phyloP scores from a whole-genome alignment of 2,329 filamentous ascomycete genomes.

The Calycina marina region DNA sequence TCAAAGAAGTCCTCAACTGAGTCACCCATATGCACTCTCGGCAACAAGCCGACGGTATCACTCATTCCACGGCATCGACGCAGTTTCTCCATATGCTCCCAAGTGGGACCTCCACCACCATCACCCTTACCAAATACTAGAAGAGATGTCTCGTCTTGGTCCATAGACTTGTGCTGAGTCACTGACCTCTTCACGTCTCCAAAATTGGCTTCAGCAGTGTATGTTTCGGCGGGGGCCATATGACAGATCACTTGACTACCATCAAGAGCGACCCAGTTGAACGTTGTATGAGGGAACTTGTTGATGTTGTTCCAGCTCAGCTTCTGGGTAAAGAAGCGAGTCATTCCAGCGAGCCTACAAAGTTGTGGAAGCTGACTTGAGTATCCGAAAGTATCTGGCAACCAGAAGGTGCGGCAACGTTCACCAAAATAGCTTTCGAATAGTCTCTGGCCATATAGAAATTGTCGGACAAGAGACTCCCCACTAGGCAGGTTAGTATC shows the following conservation, averaged over 20 bases:
- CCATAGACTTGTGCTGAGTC: conserved; percentile 86
- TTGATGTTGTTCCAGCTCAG: conserved; percentile 99
- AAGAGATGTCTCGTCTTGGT: conserved; percentile 79
- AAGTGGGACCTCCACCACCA: conserved; percentile 88
- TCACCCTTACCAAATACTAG: conserved; percentile 95
- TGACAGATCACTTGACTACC: conserved; percentile 95
- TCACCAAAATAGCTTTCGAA: conserved; percentile 88
- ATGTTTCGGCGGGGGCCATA: conserved; percentile 92
- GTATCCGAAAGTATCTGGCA: conserved; percentile 97
- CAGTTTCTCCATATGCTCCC: conserved; percentile 87
- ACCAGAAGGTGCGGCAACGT: conserved; percentile 85
- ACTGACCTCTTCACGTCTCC: conserved; percentile 85
- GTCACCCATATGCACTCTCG: conserved; percentile 74
- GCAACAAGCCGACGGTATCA: conserved; percentile 71
- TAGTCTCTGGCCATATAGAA: conserved; percentile 87
- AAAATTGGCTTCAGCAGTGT: conserved; percentile 88
- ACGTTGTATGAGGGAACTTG: conserved; percentile 95
- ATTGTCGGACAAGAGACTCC: conserved; percentile 86
- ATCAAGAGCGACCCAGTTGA: conserved; percentile 95
- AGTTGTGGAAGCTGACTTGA: conserved; percentile 89
- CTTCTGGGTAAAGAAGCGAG: conserved; percentile 93
- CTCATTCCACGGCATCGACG: conserved; percentile 81
- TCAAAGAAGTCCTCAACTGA: conserved; percentile 94
- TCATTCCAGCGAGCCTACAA: conserved; percentile 90
- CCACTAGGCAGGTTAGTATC: conserved; percentile 96